Conservation (phyloP, 768 basidiomycete genomes). For the Botryobasidium botryosum region DNA sequence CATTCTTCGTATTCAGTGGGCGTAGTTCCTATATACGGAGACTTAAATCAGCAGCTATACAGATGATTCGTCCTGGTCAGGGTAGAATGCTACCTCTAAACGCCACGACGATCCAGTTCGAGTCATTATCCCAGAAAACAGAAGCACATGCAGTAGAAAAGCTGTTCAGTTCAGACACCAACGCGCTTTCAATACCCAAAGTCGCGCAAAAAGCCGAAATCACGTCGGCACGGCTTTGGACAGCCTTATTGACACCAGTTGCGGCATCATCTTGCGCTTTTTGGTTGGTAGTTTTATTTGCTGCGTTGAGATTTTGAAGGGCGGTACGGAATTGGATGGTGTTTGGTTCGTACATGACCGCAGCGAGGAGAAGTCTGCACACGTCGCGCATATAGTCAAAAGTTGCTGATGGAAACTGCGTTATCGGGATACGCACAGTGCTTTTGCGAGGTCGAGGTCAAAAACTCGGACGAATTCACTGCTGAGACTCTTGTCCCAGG, state of each 20-base stretch:
- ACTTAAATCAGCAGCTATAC: too few species aligned
- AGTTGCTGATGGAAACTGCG: background rate
- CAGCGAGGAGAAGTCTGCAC: background rate
- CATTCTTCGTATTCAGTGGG: too few species aligned
- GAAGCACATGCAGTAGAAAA: background rate
- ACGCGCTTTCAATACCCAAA: background rate
- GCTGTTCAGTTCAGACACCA: background rate
- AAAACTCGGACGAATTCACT: background rate
- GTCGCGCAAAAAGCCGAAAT: background rate
- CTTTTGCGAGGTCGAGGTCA: background rate
- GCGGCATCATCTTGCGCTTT: background rate
- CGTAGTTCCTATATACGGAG: too few species aligned
- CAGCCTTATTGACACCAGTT: background rate
- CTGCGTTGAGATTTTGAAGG: background rate
- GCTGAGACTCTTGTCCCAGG: background rate
- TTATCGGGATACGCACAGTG: background rate
- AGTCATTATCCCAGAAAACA: background rate
- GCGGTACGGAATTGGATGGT: background rate
- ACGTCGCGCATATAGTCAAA: background rate
- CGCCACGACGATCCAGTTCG: background rate
- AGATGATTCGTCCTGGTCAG: too few species aligned
- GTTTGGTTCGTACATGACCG: background rate
- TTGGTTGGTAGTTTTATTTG: background rate
- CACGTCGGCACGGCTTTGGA: background rate
- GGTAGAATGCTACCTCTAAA: background rate